phyloP scores from a whole-genome alignment of 805 yeast genomes.

The Clavispora santaluciae region DNA sequence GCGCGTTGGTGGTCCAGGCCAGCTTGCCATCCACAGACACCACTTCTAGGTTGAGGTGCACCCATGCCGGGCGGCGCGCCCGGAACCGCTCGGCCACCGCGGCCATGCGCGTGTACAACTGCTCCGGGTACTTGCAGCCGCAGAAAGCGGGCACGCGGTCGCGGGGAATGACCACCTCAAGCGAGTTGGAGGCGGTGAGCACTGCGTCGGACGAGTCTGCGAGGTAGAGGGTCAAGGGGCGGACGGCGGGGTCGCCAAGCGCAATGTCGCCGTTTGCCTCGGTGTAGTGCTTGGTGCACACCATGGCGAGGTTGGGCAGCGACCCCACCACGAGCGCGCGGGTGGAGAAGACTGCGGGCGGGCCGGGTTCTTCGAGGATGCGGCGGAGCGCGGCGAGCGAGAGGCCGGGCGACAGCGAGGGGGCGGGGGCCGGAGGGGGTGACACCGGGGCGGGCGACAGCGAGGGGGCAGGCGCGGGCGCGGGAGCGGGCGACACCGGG shows the following conservation, averaged over 20 bases:
- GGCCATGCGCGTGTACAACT: slow-evolving; percentile 13
- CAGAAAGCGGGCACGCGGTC: slow-evolving; percentile 8
- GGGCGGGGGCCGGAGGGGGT: background rate
- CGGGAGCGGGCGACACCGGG: background rate
- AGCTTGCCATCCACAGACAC: slow-evolving; percentile 1
- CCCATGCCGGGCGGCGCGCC: background rate
- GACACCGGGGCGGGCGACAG: too few relatives aligned
- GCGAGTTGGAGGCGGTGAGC: slow-evolving; percentile 3
- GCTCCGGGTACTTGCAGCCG: slow-evolving; percentile 12
- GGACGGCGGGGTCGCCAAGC: slow-evolving; percentile 21
- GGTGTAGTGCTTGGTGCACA: slow-evolving; percentile 26
- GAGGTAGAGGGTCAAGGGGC: slow-evolving; percentile 23
- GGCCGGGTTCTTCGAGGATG: background rate
- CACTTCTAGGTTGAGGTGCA: slow-evolving; percentile 7
- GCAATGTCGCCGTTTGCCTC: slow-evolving; percentile 3
- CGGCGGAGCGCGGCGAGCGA: background rate
- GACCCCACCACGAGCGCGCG: slow-evolving; percentile 20
- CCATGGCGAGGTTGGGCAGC: slow-evolving; percentile 17
- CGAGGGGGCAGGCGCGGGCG: background rate
- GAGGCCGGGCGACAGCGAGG: background rate
- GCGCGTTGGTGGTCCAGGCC: slow-evolving; percentile 5
- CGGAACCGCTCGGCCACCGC: slow-evolving; percentile 4
- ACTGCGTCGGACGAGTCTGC: slow-evolving; percentile 9
- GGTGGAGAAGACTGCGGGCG: slow-evolving; percentile 11
- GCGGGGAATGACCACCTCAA: slow-evolving; percentile 8